Base-by-base conservation (phyloP, 176 grass and related monocot genomes). In the Oryza longistaminata region DNA sequence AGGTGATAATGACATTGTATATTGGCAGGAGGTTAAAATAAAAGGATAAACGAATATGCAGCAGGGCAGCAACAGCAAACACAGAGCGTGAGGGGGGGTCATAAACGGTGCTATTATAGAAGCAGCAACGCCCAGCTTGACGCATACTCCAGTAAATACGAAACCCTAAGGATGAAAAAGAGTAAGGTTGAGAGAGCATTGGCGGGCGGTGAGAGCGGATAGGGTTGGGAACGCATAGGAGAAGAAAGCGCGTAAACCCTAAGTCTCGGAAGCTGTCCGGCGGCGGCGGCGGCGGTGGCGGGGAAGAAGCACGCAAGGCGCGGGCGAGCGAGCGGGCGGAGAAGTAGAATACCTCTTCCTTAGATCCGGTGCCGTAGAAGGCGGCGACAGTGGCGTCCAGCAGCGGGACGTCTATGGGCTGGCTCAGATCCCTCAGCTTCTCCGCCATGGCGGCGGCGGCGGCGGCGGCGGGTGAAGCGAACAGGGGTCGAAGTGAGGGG, bases 291-390 rank as follows among this genome's bases (percentile, higher is more conserved):
- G 25, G 55, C 26, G 53, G 34, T 4, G 25, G 10, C 6, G 52
- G 55, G 21, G 53, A 35, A 14, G 75, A 88, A 60, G 7, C 14
- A n/a, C 44, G 3, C 70, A 15, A 78, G 2, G n/a, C 11, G 60
- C 10, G 26, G 31, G 68, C 39, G 39, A 40, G 39, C 39, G 39
- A 6, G 5, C 3, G 21, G 21, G 58, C 11, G 9, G 67, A 5
- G 27, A 24, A 80, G 29, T 21, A 11, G 44, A 88, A 87, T 82
- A 98, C 97, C 97, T 99, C 93, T 33, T 99, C 93, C 58, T 99
- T 99, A 87, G 97, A 99, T 92, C 97, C 97, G 67, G 97, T 99
- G 40, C 97, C 97, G 35, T 99, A 99, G 92, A 99, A 99, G 43
- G 97, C 97, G 65, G 97, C 87, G 35, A 99, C 97, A 13, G 97